Percentiles rank a stretch among this genome's conserved stretches.
These are phyloP conservation scores for Lachnellula subtilissima DNA, from an alignment of 2,329 filamentous ascomycete genomes.

Conservation along the genomic window DNA sequence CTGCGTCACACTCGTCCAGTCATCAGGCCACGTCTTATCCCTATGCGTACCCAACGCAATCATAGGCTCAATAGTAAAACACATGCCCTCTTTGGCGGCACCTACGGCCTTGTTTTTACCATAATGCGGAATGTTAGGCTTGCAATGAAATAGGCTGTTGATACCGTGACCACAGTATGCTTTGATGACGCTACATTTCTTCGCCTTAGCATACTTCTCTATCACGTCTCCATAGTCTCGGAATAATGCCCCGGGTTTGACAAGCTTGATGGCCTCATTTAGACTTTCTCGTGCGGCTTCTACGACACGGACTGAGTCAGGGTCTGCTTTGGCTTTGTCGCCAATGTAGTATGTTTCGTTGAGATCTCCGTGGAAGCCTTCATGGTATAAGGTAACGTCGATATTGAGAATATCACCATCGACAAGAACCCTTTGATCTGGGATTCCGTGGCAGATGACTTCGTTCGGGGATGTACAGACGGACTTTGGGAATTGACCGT, in stretches of 20 bases:
- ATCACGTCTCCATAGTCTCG: constrained; percentile 92
- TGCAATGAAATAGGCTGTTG: constrained; percentile 87
- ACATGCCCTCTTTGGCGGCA: constrained; percentile 92
- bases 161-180: constrained; percentile 96
- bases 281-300: constrained; percentile 87
- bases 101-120: constrained; percentile 98
- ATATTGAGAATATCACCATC: constrained; percentile 98
- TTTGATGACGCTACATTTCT: constrained; percentile 84
- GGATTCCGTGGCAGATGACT: constrained; percentile 97
- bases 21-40: constrained; percentile 96
- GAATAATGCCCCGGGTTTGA: constrained; percentile 91
- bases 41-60: constrained; percentile 85
- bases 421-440: constrained; percentile 77
- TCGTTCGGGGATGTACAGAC: constrained; percentile 96
- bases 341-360: constrained; percentile 99
- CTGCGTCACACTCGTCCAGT: constrained; percentile 93
- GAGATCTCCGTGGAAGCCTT: constrained; percentile 90
- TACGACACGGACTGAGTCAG: constrained; percentile 83
- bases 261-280: constrained; percentile 82
- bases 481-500: constrained; percentile 95
- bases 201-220: constrained; percentile 86
- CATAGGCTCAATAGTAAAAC: constrained; percentile 99
- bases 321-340: constrained; percentile 75
- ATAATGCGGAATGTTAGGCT: constrained; percentile 94
- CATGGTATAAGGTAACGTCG: constrained; percentile 90